Conservation (phyloP, 306 rosid genomes). For the Prunus fruticosa region DNA sequence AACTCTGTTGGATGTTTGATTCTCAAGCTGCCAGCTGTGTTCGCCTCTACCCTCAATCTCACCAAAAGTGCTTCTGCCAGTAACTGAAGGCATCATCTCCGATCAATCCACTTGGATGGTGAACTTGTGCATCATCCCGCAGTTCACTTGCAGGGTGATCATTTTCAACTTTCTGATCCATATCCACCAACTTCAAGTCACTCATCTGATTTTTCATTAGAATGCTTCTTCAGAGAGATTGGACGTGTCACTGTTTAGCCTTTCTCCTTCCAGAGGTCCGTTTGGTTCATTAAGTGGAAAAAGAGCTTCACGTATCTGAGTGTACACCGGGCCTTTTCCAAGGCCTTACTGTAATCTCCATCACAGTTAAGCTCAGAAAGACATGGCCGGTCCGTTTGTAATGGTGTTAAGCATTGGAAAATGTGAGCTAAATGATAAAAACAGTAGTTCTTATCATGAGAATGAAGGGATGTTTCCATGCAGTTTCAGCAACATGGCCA, state of each 20-base stretch:
- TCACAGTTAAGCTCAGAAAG: slow-evolving; percentile 54
- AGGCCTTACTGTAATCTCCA: slow-evolving; percentile 54
- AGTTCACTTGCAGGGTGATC: slow-evolving; percentile 24
- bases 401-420: slow-evolving; percentile 12
- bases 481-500: slow-evolving; percentile 8
- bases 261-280: slow-evolving; percentile 26
- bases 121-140: slow-evolving; percentile 15
- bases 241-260: slow-evolving; percentile 18
- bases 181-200: slow-evolving; percentile 13
- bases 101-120: slow-evolving; percentile 20
- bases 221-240: slow-evolving; percentile 30
- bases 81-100: slow-evolving; percentile 11
- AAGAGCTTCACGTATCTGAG: slow-evolving; percentile 54
- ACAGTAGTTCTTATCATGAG: neutral
- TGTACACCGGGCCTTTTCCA: slow-evolving; percentile 56
- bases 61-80: slow-evolving; percentile 23
- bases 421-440: slow-evolving; percentile 12
- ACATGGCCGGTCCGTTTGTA: slow-evolving; percentile 55
- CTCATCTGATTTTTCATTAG: slow-evolving; percentile 25
- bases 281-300: slow-evolving; percentile 23
- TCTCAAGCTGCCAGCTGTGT: slow-evolving; percentile 34
- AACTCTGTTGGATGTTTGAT: slow-evolving; percentile 8
- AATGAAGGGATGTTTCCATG: slow-evolving; percentile 5
- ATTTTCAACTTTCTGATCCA: slow-evolving; percentile 24
- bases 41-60: slow-evolving; percentile 62